Evolutionary conservation across 176 grass and related monocot genomes (phyloP).

Genomic region (Oropetium thomaeum): DNA sequence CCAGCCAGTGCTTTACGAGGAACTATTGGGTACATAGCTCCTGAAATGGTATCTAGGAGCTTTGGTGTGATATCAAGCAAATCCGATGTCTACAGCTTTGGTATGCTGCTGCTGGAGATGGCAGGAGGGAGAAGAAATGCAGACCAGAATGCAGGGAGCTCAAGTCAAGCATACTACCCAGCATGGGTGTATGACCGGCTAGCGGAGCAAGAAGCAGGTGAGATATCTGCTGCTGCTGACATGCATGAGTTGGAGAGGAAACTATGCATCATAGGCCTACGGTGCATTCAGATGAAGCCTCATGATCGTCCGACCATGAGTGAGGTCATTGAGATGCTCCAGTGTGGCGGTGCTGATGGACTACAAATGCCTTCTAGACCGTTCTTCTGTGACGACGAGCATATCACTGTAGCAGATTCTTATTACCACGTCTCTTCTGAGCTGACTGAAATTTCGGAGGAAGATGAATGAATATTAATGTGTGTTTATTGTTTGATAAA

Average conservation of each 20-base stretch:
- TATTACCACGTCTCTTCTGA: background rate
- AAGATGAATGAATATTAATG: conserved; percentile 4
- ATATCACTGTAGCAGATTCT: background rate
- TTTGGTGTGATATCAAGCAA: conserved; percentile 47
- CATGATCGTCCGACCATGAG: conserved; percentile 25
- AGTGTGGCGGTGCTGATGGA: background rate
- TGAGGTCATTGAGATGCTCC: conserved; percentile 48
- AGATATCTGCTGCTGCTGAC: background rate
- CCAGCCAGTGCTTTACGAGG: conserved; percentile 27
- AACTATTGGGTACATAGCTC: conserved; percentile 50
- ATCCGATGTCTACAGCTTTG: conserved; percentile 50
- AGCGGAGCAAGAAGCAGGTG: background rate
- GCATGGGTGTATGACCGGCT: conserved; percentile 34
- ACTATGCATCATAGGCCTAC: conserved; percentile 34
- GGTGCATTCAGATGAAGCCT: conserved; percentile 40
- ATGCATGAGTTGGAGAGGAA: conserved; percentile 37
- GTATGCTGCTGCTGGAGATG: conserved; percentile 55
- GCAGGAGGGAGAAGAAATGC: conserved; percentile 33
- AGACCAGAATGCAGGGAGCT: background rate
- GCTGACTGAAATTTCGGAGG: background rate
- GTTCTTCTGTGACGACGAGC: conserved; percentile 29
- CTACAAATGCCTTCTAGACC: conserved; percentile 38
- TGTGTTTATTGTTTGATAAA: no score
- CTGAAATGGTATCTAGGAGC: conserved; percentile 29
- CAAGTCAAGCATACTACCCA: conserved; percentile 38